A percentile compares a stretch with the other conserved stretches of the same genome.
Evolutionary conservation across 306 rosid species (phyloP).

Genomic region (Cicer bijugum): DNA sequence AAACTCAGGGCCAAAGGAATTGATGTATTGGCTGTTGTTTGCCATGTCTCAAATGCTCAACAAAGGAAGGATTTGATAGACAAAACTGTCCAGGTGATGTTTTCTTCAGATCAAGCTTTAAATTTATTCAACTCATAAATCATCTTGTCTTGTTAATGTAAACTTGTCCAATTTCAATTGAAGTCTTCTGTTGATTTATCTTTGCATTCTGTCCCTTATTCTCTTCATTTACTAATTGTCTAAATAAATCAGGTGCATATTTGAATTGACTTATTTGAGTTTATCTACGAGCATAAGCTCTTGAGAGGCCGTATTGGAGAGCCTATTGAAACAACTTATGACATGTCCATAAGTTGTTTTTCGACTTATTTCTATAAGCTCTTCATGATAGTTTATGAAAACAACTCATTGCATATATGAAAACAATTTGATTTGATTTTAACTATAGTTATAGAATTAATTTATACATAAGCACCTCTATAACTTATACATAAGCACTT

Average conservation of each 20-base stretch:
- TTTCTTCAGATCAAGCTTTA: background rate
- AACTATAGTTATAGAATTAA: no score
- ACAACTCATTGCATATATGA: no score
- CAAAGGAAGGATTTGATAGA: conserved; percentile 81
- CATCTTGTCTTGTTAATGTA: background rate
- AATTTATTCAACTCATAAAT: background rate
- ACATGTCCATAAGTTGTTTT: no score
- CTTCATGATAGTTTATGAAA: no score
- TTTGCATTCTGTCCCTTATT: background rate
- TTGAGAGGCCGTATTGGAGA: no score
- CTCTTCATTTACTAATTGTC: background rate
- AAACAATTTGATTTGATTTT: no score
- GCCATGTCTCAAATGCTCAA: conserved; percentile 80
- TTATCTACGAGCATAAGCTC: no score
- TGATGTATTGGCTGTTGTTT: conserved; percentile 71
- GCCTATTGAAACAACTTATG: no score
- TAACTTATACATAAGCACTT: no score
- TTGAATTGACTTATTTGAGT: no score
- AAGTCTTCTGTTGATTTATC: conserved; percentile 2
- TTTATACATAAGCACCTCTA: no score
- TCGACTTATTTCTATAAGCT: no score
- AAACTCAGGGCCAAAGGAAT: conserved; percentile 76
- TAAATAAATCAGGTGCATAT: background rate
- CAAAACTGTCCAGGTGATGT: conserved; percentile 70
- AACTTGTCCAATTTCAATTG: background rate